Evolutionary conservation across 495 filamentous ascomycete species (phyloP).

Genomic region (Trichoderma gamsii): DNA sequence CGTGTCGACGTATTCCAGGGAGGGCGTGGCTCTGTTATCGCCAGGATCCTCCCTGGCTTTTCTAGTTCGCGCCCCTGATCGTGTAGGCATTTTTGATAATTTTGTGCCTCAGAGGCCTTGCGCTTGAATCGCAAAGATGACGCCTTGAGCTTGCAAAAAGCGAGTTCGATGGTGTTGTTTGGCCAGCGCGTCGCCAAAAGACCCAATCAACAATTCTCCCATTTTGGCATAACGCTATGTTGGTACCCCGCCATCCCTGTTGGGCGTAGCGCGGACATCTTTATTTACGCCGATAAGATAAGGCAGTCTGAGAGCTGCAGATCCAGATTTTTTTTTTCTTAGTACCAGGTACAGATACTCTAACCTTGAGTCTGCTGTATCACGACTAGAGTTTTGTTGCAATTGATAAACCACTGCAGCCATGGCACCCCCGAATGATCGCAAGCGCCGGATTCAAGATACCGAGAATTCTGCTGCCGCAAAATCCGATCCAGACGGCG

Average conservation of each 20-base stretch:
- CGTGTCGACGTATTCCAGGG: conserved; percentile 47
- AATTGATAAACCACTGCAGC: not conserved
- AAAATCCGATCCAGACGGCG: not conserved
- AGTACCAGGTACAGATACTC: not conserved
- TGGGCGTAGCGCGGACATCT: not conserved
- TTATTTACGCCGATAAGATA: conserved; percentile 11
- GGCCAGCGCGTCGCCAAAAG: conserved; percentile 2
- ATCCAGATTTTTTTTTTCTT: conserved; percentile 21
- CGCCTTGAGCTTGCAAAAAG: not conserved
- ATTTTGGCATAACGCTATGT: conserved; percentile 21
- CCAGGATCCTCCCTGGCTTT: not conserved
- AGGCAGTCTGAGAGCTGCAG: conserved; percentile 17
- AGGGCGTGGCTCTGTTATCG: not conserved
- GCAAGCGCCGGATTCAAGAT: conserved; percentile 27
- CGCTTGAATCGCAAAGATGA: not conserved
- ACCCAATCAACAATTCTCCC: conserved; percentile 17
- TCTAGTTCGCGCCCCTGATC: not conserved
- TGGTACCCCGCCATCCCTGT: conserved; percentile 9
- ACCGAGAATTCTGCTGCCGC: conserved; percentile 19
- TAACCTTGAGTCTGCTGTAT: not conserved
- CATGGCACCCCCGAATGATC: conserved; percentile 20
- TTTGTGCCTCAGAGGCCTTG: not conserved
- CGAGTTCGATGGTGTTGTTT: not conserved
- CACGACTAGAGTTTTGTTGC: not conserved
- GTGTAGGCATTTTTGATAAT: conserved; percentile 2